Base-by-base conservation (phyloP, 495 filamentous ascomycete genomes). In the Acidomyces sp. region DNA sequence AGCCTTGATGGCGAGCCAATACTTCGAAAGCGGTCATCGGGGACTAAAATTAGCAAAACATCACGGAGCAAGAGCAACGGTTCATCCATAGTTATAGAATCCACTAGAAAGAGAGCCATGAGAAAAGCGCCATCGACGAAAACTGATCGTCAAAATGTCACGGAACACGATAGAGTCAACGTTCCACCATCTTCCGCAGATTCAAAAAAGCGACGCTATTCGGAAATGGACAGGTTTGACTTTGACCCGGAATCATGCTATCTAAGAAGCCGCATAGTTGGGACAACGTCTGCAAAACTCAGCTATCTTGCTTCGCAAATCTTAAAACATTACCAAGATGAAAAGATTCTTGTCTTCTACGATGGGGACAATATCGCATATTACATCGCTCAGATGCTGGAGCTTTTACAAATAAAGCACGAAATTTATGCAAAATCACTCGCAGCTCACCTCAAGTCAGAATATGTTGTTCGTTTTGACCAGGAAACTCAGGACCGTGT, bases 321-420 rank as follows among this genome's bases (percentile, higher is more conserved):
- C 10, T 51, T 74, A 2, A 61, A 71, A 34, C 64, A 84, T 35
- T 72, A 93, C 30, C 54, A 66, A 4, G 53, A 67, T 0, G 85
- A 93, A 43, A 93, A 96, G 53, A 94, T 88, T 20, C 70, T 96
- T 29, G 71, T 95, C 17, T 96, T 96, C 55, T 94, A 93, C 60
- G 87, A 94, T 39, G 78, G 78, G 38, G 77, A 85, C 37, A 86
- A 90, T 52, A 68, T 80, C 3, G 85, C 87, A 0, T 65, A 55
- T 43, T 65, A 65, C 52, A 46, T 94, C 28, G 80, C 83, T 10
- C 78, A 87, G 52, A 75, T 80, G 12, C 68, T 96, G 0, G 86
- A 95, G 37, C 39, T 62, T 7, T 44, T 65, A 21, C 54, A 63
- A 26, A 49, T 65, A 43, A 50, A 55, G 22, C 61, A 65, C 33